Evolutionary conservation across 2,329 filamentous ascomycete genomes (phyloP), one percentile per base, ranked within the genome.

Genomic region (Alternaria metachromatica): DNA sequence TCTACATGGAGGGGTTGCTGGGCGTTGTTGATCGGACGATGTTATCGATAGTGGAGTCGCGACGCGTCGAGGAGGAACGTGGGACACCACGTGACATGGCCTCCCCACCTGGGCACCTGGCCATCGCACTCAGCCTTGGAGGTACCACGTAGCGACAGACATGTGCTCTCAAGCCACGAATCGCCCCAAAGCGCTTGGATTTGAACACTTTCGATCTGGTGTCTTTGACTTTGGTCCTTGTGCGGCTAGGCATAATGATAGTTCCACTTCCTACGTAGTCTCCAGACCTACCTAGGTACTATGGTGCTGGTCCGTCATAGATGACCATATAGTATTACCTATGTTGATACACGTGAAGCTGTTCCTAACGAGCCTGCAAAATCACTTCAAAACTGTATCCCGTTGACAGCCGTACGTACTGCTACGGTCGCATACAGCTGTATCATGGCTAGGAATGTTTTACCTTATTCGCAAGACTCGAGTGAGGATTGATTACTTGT

Each of bases 1-100:
- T 72, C 73, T 73, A 74, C 76, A 76, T 77, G 65, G 66, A 66
- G 65, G 51, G 63, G 55, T 54, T 60, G 60, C 48, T 44, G 58
- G 53, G 51, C 46, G 56, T 62, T 62, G 54, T 57, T 59, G 54
- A 51, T 66, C 63, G 58, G 67, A 69, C 58, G 58, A 69, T 69
- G 71, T 74, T 68, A 72, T 62, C 65, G 70, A 73, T 72, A 70
- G 62, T 46, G 53, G 48, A 53, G 60, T 60, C 56, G 60, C 60
- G 60, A 64, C 69, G 66, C 59, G 65, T 62, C 60, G 53, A 53
- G 33, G 30, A 30, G 25, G 28, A 45, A 26, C 28, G 26, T 49
- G 33, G 56, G 55, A 56, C n/a, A 20, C 51, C 67, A 71, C 65
- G 68, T 71, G 68, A 68, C 46, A 21, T 18, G 11, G 15, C 21